A percentile compares a stretch with the other conserved stretches of the same genome.
Conservation (phyloP, 2,329 filamentous ascomycete species). For the Fusarium vanettenii region DNA sequence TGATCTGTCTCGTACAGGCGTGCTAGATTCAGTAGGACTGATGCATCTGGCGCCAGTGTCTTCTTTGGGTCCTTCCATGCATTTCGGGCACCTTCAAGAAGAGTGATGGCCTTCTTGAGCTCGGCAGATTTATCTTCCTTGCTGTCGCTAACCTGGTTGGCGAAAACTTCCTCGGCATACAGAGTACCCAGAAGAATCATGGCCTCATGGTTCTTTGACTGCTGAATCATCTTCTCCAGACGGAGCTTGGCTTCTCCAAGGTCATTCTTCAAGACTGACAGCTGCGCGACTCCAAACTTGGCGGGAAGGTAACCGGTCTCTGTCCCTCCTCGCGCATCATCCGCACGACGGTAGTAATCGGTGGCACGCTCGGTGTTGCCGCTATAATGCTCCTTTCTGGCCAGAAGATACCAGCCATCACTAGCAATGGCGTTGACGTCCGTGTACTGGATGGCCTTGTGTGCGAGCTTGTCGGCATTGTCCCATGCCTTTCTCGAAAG, state of each 20-base stretch:
- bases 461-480: slow-evolving; percentile 86
- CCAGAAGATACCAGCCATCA: slow-evolving; percentile 96
- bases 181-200: slow-evolving; percentile 92
- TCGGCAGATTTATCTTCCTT: slow-evolving; percentile 91
- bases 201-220: slow-evolving; percentile 84
- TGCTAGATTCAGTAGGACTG: slow-evolving; percentile 90
- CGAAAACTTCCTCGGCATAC: slow-evolving; percentile 94
- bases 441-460: slow-evolving; percentile 94
- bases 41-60: slow-evolving; percentile 81
- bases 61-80: slow-evolving; percentile 96
- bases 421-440: slow-evolving; percentile 97
- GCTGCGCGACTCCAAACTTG: slow-evolving; percentile 92
- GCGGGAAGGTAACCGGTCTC: slow-evolving; percentile 92
- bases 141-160: slow-evolving; percentile 74
- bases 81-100: slow-evolving; percentile 85
- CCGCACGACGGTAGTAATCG: slow-evolving; percentile 89
- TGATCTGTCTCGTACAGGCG: slow-evolving; percentile 88
- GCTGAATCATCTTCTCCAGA: slow-evolving; percentile 92
- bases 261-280: slow-evolving; percentile 86
- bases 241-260: slow-evolving; percentile 92
- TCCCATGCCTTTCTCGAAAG: slow-evolving; percentile 82
- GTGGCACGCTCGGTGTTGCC: slow-evolving; percentile 80
- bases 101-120: slow-evolving; percentile 84
- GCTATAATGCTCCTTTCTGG: slow-evolving; percentile 88
- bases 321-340: slow-evolving; percentile 90